A percentile compares a stretch with the other conserved stretches of the same genome.
Conservation (phyloP, 148 eudicot genomes). For the Camellia lanceoleosa region DNA sequence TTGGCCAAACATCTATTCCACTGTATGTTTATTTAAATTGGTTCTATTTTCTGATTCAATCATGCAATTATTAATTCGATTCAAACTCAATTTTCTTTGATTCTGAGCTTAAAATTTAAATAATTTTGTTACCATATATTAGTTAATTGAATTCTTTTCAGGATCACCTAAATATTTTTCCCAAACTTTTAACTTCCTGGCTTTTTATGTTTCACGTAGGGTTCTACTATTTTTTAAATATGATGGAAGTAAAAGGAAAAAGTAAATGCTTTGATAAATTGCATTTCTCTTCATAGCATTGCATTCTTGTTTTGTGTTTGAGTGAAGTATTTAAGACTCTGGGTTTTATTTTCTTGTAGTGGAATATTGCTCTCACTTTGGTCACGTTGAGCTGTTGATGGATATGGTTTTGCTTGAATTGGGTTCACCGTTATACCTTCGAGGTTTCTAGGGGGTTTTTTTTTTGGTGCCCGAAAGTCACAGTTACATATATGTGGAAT, state of each 20-base stretch:
- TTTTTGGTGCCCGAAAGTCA: not conserved
- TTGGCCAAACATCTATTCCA: conserved; percentile 96
- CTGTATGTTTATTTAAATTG: conserved; percentile 44
- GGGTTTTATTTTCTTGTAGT: not conserved
- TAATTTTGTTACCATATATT: no score
- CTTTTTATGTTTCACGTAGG: no score
- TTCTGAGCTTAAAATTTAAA: not conserved
- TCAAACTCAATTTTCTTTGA: not conserved
- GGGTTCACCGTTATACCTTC: not conserved
- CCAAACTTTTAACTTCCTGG: not conserved
- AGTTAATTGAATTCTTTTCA: not conserved
- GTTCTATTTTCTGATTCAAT: not conserved
- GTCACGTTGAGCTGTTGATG: not conserved
- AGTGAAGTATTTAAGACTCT: not conserved
- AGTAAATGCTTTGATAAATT: not conserved
- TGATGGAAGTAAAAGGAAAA: no score
- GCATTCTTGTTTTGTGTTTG: not conserved
- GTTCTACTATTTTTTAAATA: no score
- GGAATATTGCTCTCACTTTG: not conserved
- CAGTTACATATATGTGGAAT: not conserved
- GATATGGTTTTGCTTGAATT: not conserved
- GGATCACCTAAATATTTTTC: not conserved
- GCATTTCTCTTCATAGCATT: not conserved
- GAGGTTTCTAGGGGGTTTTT: not conserved
- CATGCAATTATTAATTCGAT: not conserved